A percentile compares a stretch with the other conserved stretches of the same genome.
These are phyloP conservation scores for Chlamydomonas asymmetrica DNA, from an alignment of 139 green algal species.

Conservation along the genomic window DNA sequence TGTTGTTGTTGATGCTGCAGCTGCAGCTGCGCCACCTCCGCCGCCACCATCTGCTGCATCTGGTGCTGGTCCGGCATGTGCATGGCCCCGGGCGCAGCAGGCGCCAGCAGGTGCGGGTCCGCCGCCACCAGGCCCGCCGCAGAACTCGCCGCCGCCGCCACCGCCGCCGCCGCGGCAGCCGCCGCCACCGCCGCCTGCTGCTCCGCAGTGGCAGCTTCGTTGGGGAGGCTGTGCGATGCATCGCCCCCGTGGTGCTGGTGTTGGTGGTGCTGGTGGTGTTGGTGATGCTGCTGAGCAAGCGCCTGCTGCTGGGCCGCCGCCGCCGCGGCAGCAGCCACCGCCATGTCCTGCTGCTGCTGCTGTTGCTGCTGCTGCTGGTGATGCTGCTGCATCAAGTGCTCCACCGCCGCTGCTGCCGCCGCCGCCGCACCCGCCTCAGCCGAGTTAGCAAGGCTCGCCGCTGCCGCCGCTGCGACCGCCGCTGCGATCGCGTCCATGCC, in stretches of 20 bases:
- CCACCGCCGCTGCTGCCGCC: not conserved
- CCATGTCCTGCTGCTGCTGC: slow-evolving; percentile 14
- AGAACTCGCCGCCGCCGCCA: not conserved
- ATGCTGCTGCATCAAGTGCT: slow-evolving; percentile 10
- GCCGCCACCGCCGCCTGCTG: slow-evolving; percentile 4
- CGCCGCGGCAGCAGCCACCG: not conserved
- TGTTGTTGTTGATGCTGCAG: no score
- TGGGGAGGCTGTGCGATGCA: not conserved
- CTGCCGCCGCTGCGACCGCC: not conserved
- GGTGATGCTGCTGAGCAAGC: no score
- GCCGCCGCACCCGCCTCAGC: not conserved
- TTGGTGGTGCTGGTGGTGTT: not conserved
- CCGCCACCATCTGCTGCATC: no score
- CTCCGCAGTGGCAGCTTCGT: not conserved
- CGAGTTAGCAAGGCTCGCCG: not conserved
- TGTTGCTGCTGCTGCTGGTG: slow-evolving; percentile 3
- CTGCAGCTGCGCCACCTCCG: no score
- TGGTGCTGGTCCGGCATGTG: no score
- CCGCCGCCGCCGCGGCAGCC: slow-evolving; percentile 9
- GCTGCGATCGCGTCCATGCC: not conserved
- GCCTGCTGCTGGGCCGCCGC: no score
- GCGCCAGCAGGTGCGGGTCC: slow-evolving; percentile 8
- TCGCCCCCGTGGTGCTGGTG: not conserved
- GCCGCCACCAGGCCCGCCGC: slow-evolving; percentile 7
- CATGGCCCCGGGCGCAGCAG: slow-evolving; percentile 1